Base-by-base conservation (phyloP, 164 flowering plant species). In the Liriodendron chinense region DNA sequence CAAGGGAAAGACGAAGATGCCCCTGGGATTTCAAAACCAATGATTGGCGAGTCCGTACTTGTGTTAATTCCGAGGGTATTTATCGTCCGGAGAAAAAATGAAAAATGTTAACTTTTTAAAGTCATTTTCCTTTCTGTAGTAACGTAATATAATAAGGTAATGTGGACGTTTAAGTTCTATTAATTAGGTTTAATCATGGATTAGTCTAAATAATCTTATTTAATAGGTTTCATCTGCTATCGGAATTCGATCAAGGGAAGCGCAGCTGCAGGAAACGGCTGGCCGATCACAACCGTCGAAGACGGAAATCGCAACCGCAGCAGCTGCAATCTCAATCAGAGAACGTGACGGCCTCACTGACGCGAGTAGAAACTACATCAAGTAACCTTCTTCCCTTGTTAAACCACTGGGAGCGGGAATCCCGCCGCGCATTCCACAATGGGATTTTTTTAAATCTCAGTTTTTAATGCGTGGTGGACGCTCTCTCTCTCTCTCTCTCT, bases 241-340 rank as follows among this genome's bases (percentile, higher is more conserved):
- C 85, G 13, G 95, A 91, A 76, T 91, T 91, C 74, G 95, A 91
- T 69, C 90, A 88, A 34, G 56, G 86, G 20, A 91, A 91, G 82
- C 84, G 95, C 76, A 91, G 95, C 81, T 91, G 95, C 78, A 81
- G 92, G 67, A 85, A 87, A 84, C 84, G 95, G 78, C 75, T 91
- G 74, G 93, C 92, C 1, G 95, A 89, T 24, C 95, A 91, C 76
- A 91, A 91, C 65, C 88, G 85, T 74, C 79, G 93, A 70, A 87
- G 95, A 82, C 83, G 95, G 76, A 91, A 89, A 62, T 48, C 74
- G 9, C 79, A 74, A 50, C 77, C 80, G 21, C 71, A 82, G 14
- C 79, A 74, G 50, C 77, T 79, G 21, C 71, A 82, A 7, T 84
- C 48, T 24, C 34, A 68, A 68, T 74, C 56, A 6, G 85, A 84